Conservation (phyloP, 1,284 basidiomycete species). For the Sphagnurus paluster region DNA sequence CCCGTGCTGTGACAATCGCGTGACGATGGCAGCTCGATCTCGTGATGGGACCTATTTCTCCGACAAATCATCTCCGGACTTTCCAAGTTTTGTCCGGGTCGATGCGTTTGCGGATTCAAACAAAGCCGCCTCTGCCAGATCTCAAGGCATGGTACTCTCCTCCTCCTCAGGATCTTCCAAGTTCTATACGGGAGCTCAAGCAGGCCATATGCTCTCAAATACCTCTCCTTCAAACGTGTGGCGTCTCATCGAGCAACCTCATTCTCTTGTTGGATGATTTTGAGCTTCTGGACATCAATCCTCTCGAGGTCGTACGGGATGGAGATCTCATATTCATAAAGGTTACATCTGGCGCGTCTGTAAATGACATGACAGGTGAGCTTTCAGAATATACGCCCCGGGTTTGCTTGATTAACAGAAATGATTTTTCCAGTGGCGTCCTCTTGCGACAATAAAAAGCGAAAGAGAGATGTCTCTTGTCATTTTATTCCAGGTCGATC, state of each 20-base stretch:
- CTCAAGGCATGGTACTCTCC: constrained; percentile 42
- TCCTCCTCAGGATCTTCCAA: constrained; percentile 21
- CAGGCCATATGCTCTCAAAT: constrained; percentile 30
- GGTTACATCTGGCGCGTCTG: neutral
- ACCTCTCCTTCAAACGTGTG: constrained; percentile 24
- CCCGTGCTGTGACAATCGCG: constrained; percentile 13
- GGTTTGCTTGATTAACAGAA: too few relatives aligned
- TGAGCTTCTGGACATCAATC: constrained; percentile 38
- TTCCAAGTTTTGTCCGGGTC: neutral
- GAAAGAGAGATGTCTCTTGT: constrained; percentile 18
- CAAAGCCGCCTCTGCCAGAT: constrained; percentile 34
- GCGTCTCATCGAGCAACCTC: constrained; percentile 23
- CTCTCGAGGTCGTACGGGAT: constrained; percentile 37
- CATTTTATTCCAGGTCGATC: constrained; percentile 7
- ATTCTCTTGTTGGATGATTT: constrained; percentile 38
- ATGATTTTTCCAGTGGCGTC: too few relatives aligned
- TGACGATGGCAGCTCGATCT: constrained; percentile 9
- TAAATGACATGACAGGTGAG: constrained; percentile 3
- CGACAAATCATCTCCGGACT: neutral
- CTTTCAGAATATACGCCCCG: constrained; percentile 10
- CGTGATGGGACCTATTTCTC: constrained; percentile 7
- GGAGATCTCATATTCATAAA: constrained; percentile 39
- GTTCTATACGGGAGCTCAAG: constrained; percentile 34
- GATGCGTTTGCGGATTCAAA: constrained; percentile 42
- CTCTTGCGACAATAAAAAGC: constrained; percentile 17